phyloP scores from a whole-genome alignment of 2,329 filamentous ascomycete species.

The Colletotrichum acutatum region DNA sequence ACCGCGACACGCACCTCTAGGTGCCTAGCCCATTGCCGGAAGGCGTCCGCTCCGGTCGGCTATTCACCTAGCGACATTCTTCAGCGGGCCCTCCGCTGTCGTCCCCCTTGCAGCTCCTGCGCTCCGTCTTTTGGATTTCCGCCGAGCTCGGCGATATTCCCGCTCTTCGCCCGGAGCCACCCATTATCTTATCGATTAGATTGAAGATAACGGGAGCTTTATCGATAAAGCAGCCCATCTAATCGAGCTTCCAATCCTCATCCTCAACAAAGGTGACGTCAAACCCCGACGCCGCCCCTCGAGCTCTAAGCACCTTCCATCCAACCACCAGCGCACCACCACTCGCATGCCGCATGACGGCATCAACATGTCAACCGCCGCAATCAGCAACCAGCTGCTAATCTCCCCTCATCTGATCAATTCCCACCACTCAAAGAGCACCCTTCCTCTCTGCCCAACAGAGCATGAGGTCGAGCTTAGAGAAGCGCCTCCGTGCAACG shows the following conservation, averaged over 20 bases:
- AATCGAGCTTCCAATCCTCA: neutral
- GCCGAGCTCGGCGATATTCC: neutral
- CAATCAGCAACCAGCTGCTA: slow-evolving; percentile 11
- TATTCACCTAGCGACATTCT: neutral
- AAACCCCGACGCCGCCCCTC: neutral
- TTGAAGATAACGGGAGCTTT: neutral
- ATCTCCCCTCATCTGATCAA: neutral
- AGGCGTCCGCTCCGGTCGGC: neutral
- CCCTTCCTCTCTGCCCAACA: neutral
- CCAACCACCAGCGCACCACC: neutral
- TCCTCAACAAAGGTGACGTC: slow-evolving; percentile 26
- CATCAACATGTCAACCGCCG: slow-evolving; percentile 34
- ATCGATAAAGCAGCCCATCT: slow-evolving; percentile 11
- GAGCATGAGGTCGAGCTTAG: neutral
- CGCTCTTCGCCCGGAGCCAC: neutral
- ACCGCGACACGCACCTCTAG: neutral
- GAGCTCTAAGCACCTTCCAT: slow-evolving; percentile 2
- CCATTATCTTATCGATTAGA: neutral
- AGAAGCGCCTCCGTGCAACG: neutral
- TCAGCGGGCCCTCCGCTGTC: neutral
- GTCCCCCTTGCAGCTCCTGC: neutral
- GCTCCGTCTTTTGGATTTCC: neutral
- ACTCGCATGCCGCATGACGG: slow-evolving; percentile 25
- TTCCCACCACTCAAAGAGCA: slow-evolving; percentile 2
- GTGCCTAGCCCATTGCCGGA: neutral